Base-by-base conservation (phyloP, 1,139 yeast genomes). In the Candida anutae region DNA sequence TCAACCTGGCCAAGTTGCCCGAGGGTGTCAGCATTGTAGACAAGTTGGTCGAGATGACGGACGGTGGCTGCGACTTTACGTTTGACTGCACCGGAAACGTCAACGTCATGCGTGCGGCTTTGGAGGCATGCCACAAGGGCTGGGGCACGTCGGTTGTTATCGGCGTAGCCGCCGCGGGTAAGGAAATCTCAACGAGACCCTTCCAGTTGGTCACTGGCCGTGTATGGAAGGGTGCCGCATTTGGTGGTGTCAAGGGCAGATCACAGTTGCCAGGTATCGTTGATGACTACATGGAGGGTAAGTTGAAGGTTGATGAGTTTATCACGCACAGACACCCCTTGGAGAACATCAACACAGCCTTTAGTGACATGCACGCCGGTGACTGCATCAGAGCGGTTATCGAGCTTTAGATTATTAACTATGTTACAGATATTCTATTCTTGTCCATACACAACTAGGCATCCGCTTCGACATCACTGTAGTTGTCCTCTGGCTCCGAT, bases 191-290 rank as follows among this genome's bases (percentile, higher is more conserved):
- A 30, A 90, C 97, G 30, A 78, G 97, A 62, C 98, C 98, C 37
- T 90, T 90, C 85, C 97, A 90, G 68, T 75, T 90, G 58, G 97
- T 93, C 42, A 90, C 98, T 25, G 98, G 98, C 46, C 79, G 98
- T 63, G 94, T 83, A 29, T 90, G 98, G 96, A 83, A 76, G 58
- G 98, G 98, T 45, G 85, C 95, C 49, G 98, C 98, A 12, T 90
- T 85, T 45, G 98, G 98, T 50, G 98, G 97, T 54, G 88, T 90
- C 54, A 90, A 90, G 67, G 98, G 98, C 52, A 81, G 97, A 67
- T 54, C 95, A 26, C 95, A 90, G 66, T 74, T 90, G 65, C 96
- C 95, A 30, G 87, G 79, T 13, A 69, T 88, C 37, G 95, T 90
- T 33, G 78, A 85, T 35, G 88, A 83, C 53, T 90, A 88, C 59